Base-by-base conservation (phyloP, 2,329 filamentous ascomycete species). In the Eutypa lata region DNA sequence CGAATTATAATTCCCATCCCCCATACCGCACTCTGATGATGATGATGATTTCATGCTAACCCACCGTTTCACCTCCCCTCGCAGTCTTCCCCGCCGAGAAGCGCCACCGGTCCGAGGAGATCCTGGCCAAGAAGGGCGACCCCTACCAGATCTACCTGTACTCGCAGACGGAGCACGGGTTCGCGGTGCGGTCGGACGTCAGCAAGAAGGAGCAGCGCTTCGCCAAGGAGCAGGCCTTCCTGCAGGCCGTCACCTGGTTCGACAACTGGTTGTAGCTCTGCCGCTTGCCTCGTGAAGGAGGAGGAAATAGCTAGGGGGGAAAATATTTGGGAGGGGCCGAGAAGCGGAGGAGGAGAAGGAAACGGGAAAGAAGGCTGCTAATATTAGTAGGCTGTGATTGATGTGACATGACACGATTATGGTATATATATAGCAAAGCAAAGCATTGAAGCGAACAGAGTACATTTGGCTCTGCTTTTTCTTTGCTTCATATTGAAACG, bases 151-250 rank as follows among this genome's bases (percentile, higher is more conserved):
- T 94, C 68, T 89, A 80, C 68, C 75, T 95, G 8, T 94, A 82
- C 76, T 84, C 82, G 2, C 83, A 83, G 51, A 84, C 90, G 28
- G 71, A 72, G 51, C 90, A 95, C 69, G 90, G 90, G 0, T 96
- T 94, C 63, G 78, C 85, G 8, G 85, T 91, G 2, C 82, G 89
- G 51, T 78, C 77, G 26, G 88, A 94, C 65, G 54, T 79, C 31
- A 78, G 64, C 55, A 78, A 84, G 57, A 79, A 78, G 67, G 58
- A 74, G 45, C 69, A 81, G 64, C 84, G 80, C 68, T 93, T 81
- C 62, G 86, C 88, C 37, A 92, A 90, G 79, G 89, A 95, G 73
- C 83, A 88, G 72, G 90, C 90, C 5, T 94, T 94, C 67, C 64
- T 78, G 58, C 90, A 94, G 76, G 89, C 89, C 35, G 77, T 91